These are phyloP conservation scores for Mallotus japonicus DNA, from an alignment of 441 rosid species.

Conservation along the genomic window DNA sequence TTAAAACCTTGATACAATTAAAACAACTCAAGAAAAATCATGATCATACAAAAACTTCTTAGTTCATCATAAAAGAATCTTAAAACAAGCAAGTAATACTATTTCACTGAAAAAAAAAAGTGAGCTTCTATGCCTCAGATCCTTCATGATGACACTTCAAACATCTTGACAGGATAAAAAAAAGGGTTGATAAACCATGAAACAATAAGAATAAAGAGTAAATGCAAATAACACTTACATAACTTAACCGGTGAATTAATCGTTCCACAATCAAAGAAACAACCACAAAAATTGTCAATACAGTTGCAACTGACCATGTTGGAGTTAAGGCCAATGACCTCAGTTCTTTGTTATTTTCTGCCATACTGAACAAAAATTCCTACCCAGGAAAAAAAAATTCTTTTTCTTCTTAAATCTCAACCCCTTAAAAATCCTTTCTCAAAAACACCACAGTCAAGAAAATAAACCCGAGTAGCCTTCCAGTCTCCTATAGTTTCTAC, in stretches of 20 bases:
- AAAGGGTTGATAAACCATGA: background rate
- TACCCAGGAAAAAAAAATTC: conserved; percentile 4
- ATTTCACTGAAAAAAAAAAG: background rate
- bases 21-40: background rate
- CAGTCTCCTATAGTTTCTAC: conserved; percentile 1
- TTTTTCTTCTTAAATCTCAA: background rate
- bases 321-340: conserved; percentile 82
- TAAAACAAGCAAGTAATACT: background rate
- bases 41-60: background rate
- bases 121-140: background rate
- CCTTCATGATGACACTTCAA: background rate
- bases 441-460: background rate
- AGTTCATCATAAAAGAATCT: background rate
- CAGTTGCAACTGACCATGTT: conserved; percentile 93
- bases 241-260: conserved; percentile 62
- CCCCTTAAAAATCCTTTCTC: conserved; percentile 5
- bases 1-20: background rate
- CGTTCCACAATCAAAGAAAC: conserved; percentile 84
- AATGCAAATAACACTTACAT: conserved; percentile 40
- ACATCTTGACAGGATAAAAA: background rate
- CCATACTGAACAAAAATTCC: conserved; percentile 32
- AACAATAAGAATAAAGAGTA: background rate
- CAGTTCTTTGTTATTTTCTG: conserved; percentile 36
- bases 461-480: conserved; percentile 1
- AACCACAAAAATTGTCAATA: conserved; percentile 66